Percentiles rank a stretch among this genome's conserved stretches.
Conservation (phyloP, 2,329 filamentous ascomycete species). For the Ilyonectria robusta region DNA sequence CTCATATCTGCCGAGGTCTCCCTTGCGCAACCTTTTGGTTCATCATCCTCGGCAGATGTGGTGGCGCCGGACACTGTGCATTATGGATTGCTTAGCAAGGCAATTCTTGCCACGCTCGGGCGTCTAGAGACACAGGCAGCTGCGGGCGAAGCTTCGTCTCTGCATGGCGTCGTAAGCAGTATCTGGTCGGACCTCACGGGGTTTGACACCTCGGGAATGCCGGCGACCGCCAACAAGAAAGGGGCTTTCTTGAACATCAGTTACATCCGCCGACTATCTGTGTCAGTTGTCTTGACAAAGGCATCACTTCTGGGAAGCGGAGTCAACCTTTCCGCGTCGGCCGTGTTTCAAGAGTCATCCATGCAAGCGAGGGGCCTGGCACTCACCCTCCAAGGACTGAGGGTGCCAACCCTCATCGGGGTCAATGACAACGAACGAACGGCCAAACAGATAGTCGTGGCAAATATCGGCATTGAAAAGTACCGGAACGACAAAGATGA, state of each 20-base stretch:
- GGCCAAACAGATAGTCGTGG: constrained; percentile 76
- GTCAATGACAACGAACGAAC: constrained; percentile 80
- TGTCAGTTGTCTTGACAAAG: constrained; percentile 75
- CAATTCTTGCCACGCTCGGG: constrained; percentile 66
- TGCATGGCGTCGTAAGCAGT: constrained; percentile 49
- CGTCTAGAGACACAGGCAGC: constrained; percentile 35
- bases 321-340: constrained; percentile 65
- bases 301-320: constrained; percentile 76
- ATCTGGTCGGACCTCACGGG: constrained; percentile 54
- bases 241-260: constrained; percentile 50
- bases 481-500: constrained; percentile 62
- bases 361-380: constrained; percentile 47
- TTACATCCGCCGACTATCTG: constrained; percentile 61
- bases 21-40: constrained; percentile 68
- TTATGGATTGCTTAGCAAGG: constrained; percentile 80
- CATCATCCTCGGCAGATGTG: constrained; percentile 70
- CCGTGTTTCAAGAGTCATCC: constrained; percentile 55
- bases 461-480: constrained; percentile 73
- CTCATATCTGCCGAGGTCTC: constrained; percentile 72
- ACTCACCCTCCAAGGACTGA: constrained; percentile 70
- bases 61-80: constrained; percentile 81
- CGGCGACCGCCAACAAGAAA: constrained; percentile 15
- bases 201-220: constrained; percentile 31
- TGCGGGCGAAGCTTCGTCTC: constrained; percentile 24
- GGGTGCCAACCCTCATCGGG: constrained; percentile 78